A percentile compares a stretch with the other conserved stretches of the same genome.
Evolutionary conservation across 2,329 filamentous ascomycete genomes (phyloP).

Genomic region (Dryadomyces quercivorus): DNA sequence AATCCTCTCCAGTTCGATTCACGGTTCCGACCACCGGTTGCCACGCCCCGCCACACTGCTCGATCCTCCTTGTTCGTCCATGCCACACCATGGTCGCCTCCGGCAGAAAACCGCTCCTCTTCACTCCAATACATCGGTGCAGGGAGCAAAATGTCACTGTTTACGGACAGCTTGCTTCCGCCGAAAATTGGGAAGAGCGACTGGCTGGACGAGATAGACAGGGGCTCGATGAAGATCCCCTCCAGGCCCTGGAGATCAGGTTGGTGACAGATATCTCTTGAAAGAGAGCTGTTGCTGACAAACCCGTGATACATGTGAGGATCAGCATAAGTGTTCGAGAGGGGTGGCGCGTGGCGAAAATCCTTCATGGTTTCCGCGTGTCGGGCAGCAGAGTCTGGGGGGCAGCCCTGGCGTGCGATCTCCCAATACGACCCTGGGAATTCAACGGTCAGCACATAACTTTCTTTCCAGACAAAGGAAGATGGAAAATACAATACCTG

Average conservation of each 20-base stretch:
- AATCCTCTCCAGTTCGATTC: conserved; percentile 57
- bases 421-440: conserved; percentile 36
- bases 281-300: conserved; percentile 48
- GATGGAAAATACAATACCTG: conserved; percentile 19
- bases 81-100: conserved; percentile 35
- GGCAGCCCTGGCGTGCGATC: conserved; percentile 46
- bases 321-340: conserved; percentile 31
- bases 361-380: conserved; percentile 28
- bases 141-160: conserved; percentile 59
- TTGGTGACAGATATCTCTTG: conserved; percentile 52
- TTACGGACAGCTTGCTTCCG: conserved; percentile 55
- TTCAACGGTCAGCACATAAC: not conserved
- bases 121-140: conserved; percentile 58
- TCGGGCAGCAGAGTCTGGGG: conserved; percentile 49
- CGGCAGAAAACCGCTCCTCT: conserved; percentile 49
- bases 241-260: conserved; percentile 50
- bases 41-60: conserved; percentile 55
- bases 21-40: conserved; percentile 49
- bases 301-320: conserved; percentile 43
- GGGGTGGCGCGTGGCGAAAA: conserved; percentile 31
- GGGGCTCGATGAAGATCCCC: conserved; percentile 51
- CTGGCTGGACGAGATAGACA: conserved; percentile 43
- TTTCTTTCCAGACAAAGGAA: not conserved
- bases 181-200: conserved; percentile 54
- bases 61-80: conserved; percentile 46